phyloP scores from a whole-genome alignment of 306 rosid genomes.

The Quercus ilex region DNA sequence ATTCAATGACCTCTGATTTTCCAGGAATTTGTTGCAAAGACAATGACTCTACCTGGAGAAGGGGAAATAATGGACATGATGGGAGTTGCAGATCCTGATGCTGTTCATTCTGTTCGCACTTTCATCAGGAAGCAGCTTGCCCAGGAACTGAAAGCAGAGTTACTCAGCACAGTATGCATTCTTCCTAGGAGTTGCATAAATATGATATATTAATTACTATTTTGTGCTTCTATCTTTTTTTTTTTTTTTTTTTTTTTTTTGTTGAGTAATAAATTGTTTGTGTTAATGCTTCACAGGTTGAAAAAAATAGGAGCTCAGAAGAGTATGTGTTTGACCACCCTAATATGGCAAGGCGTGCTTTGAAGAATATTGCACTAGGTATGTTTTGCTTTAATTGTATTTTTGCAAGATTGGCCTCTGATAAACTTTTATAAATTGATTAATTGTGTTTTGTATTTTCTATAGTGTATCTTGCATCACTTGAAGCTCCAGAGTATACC shows the following conservation, averaged over 20 bases:
- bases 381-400: constrained; percentile 21
- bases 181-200: constrained; percentile 18
- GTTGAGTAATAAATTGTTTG: background rate
- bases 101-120: constrained; percentile 81
- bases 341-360: constrained; percentile 85
- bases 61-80: constrained; percentile 99
- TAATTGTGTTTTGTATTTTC: constrained; percentile 25
- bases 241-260: background rate
- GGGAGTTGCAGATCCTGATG: constrained; percentile 97
- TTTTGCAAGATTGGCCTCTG: background rate
- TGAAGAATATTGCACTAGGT: constrained; percentile 92
- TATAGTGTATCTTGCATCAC: constrained; percentile 72
- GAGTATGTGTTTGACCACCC: constrained; percentile 68
- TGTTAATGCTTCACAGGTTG: constrained; percentile 49
- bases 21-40: constrained; percentile 92
- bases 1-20: constrained; percentile 17
- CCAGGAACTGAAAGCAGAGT: constrained; percentile 64
- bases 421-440: constrained; percentile 16
- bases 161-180: constrained; percentile 59
- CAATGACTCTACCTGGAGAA: constrained; percentile 94
- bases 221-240: constrained; percentile 9
- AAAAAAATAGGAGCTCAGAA: constrained; percentile 67
- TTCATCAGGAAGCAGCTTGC: constrained; percentile 93
- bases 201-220: constrained; percentile 17
- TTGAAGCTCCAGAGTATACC: constrained; percentile 56